Base-by-base conservation (phyloP, 2,329 filamentous ascomycete genomes). In the Geoglossum cookeanum region DNA sequence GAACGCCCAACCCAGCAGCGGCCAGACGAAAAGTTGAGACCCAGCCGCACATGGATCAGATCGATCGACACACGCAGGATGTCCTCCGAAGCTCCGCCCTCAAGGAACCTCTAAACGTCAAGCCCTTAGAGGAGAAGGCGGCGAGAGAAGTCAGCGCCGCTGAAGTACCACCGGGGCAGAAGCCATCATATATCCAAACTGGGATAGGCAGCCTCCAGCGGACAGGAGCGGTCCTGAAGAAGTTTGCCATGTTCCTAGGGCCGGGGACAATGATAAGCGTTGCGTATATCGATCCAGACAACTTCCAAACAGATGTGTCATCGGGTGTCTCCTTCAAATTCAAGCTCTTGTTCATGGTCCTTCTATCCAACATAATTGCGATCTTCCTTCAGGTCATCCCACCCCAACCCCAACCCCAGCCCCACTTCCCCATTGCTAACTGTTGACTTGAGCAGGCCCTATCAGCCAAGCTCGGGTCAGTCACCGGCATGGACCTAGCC, bases 251-350 rank as follows among this genome's bases (percentile, higher is more conserved):
- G 27, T 58, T 58, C 32, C 4, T 58, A 4, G 57, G 57, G 5
- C 57, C 57, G 1, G 57, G 57, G 17, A 44, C 44, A 9, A 5
- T 58, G 7, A 53, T 58, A 7, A 22, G 54, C n/a, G 77, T 80
- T 33, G 77, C 77, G 2, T 80, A 79, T 65, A 79, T 79, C 62
- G 78, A 80, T 60, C 78, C 75, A 56, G 80, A 80, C 59, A 86
- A 87, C 67, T 86, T 85, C 65, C 75, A 82, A 1, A 86, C 83
- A 17, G 83, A 83, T 66, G 78, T 85, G 53, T 77, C 80, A 5
- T 82, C 83, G 51, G 83, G 83, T 56, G 80, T 83, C 3, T 74
- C 76, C 0, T 85, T 81, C 66, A 75, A 75, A 58, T 87, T 80
- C 70, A 74, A 72, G 47, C 73, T 86, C 37, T 74, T 87, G 1